Conservation (phyloP, 306 rosid genomes). For the Cucurbita moschata region DNA sequence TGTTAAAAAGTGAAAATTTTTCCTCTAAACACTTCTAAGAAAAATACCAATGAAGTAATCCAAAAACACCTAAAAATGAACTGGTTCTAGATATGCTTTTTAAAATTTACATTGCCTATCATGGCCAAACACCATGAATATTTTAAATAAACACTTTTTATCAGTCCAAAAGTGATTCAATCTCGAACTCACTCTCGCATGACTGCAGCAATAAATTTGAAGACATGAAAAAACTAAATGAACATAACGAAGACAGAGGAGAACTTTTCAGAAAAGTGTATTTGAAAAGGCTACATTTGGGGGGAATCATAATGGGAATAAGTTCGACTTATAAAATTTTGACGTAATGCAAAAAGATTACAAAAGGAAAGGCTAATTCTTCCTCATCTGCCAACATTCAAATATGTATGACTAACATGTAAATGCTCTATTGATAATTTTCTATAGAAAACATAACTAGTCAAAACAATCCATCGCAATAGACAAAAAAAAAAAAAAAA, state of each 20-base stretch:
- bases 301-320: background rate
- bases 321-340: background rate
- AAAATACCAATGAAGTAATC: background rate
- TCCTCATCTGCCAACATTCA: background rate
- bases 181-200: background rate
- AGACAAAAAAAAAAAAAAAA: no score
- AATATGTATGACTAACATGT: background rate
- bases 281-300: background rate
- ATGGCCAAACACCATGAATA: background rate
- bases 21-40: background rate
- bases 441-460: background rate
- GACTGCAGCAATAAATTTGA: background rate
- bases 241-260: background rate
- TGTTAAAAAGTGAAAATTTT: background rate
- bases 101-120: background rate
- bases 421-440: background rate
- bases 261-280: background rate
- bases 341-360: background rate
- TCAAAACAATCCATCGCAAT: background rate
- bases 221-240: background rate
- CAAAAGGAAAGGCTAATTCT: background rate
- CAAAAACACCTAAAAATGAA: background rate
- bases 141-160: background rate
- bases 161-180: background rate
- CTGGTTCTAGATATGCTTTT: background rate